Percentiles rank a stretch among this genome's conserved stretches.
Evolutionary conservation across 208 protist species (phyloP).

Genomic region (Phytomonas sp.): DNA sequence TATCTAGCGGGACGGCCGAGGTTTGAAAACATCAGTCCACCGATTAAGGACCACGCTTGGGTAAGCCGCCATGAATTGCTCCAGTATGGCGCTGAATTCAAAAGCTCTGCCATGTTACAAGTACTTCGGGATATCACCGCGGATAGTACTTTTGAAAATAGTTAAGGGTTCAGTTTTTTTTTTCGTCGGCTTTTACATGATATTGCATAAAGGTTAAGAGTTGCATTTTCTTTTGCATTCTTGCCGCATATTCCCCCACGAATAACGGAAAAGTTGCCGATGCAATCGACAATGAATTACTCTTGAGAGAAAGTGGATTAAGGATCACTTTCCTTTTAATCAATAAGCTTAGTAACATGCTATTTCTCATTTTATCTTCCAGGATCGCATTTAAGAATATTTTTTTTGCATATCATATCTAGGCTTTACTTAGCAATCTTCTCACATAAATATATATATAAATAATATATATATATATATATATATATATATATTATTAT

Average conservation of each 20-base stretch:
- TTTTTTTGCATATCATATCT: not conserved
- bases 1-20: slow-evolving; percentile 68
- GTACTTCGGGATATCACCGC: slow-evolving; percentile 61
- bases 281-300: not conserved
- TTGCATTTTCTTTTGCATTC: not conserved
- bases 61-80: slow-evolving; percentile 59
- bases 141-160: slow-evolving; percentile 55
- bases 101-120: slow-evolving; percentile 38
- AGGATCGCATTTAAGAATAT: not conserved
- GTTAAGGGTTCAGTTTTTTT: slow-evolving; percentile 1
- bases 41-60: slow-evolving; percentile 65
- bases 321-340: not conserved
- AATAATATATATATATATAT: slow-evolving; percentile 2
- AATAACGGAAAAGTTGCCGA: not conserved
- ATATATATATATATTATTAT: slow-evolving; percentile 7
- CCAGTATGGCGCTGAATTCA: slow-evolving; percentile 60
- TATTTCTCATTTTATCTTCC: not conserved
- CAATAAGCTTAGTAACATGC: not conserved
- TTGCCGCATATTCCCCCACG: not conserved
- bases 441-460: not conserved
- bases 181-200: slow-evolving; percentile 1
- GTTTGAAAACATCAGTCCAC: slow-evolving; percentile 47
- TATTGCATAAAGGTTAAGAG: not conserved
- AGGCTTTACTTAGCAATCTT: not conserved
- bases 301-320: not conserved